These are phyloP conservation scores for Dactylis glomerata DNA, from an alignment of 176 grass and related monocot genomes.

Conservation along the genomic window DNA sequence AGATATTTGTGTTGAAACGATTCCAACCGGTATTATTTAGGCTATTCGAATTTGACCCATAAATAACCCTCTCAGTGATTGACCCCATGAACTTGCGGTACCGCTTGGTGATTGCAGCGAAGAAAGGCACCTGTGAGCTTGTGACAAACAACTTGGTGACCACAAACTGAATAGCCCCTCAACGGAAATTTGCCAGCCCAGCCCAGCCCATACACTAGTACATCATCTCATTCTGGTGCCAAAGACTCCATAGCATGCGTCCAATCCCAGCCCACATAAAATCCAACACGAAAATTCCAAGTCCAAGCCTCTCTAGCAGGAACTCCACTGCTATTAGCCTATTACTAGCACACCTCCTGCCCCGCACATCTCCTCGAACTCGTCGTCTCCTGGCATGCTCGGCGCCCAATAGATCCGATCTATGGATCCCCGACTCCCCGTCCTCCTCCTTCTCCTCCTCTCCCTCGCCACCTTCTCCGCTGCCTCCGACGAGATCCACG, in stretches of 20 bases:
- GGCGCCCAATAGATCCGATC: conserved; percentile 41
- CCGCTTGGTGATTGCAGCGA: no score
- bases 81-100: no score
- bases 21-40: no score
- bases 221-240: background rate
- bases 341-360: background rate
- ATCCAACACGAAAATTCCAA: background rate
- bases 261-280: background rate
- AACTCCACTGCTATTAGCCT: background rate
- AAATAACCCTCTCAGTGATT: no score
- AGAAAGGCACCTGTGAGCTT: no score
- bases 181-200: background rate
- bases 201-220: background rate
- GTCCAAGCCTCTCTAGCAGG: background rate
- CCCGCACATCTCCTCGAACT: conserved; percentile 25
- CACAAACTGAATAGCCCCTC: no score
- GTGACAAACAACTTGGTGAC: no score
- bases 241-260: background rate
- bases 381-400: conserved; percentile 41
- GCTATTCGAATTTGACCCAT: no score
- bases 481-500: conserved; percentile 74
- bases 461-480: conserved; percentile 2
- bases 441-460: conserved; percentile 4
- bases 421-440: conserved; percentile 28
- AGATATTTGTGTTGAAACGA: no score